phyloP scores from a whole-genome alignment of 352 stramenopile genomes.

The Globisporangium megalacanthum region DNA sequence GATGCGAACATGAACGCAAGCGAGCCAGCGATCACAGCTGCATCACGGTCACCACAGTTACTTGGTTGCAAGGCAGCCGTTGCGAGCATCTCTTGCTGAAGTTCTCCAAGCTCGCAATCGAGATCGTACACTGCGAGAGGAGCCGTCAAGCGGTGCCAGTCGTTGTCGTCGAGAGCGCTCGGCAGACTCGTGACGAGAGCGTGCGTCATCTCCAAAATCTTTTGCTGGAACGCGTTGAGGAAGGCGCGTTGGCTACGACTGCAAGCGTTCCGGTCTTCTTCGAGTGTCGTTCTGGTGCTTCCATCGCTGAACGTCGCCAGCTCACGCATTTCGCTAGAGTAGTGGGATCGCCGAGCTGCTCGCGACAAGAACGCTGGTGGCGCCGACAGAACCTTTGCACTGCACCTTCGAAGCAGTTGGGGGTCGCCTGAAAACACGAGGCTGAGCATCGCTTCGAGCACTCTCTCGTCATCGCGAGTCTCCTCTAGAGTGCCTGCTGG shows the following conservation, averaged over 20 bases:
- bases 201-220: not conserved
- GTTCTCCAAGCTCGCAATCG: not conserved
- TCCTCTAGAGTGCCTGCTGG: not conserved
- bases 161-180: not conserved
- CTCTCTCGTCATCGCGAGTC: not conserved
- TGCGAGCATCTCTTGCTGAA: not conserved
- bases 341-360: slow-evolving; percentile 10
- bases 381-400: slow-evolving; percentile 22
- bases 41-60: not conserved
- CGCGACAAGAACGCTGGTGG: slow-evolving; percentile 20
- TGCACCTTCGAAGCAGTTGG: slow-evolving; percentile 6
- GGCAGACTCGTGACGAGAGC: not conserved
- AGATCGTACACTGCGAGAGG: not conserved
- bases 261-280: not conserved
- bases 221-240: not conserved
- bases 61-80: not conserved
- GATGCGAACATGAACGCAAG: slow-evolving; percentile 20
- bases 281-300: not conserved
- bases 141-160: not conserved
- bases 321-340: slow-evolving; percentile 6
- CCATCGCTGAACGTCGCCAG: not conserved
- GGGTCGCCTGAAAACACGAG: slow-evolving; percentile 20
- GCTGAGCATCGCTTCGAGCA: slow-evolving; percentile 24
- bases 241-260: not conserved
- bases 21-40: not conserved